phyloP scores from a whole-genome alignment of 108 stramenopile genomes.

The Seminavis robusta region DNA sequence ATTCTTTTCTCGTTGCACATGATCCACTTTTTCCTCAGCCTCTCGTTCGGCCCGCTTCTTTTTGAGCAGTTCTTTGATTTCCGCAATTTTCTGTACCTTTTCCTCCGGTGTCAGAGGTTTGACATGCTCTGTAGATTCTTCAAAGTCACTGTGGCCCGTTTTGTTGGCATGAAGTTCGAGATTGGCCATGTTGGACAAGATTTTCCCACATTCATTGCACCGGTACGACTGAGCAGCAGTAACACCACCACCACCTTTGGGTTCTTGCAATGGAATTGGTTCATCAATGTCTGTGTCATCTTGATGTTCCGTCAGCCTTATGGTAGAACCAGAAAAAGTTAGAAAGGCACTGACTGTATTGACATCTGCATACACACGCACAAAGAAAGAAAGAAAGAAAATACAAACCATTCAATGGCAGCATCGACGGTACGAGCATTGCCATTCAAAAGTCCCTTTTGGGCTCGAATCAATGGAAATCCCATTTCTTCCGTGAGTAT shows the following conservation, averaged over 20 bases:
- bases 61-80: constrained; percentile 84
- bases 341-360: no score
- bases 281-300: constrained; percentile 91
- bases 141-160: constrained; percentile 88
- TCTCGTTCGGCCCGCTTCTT: constrained; percentile 82
- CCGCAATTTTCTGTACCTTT: constrained; percentile 84
- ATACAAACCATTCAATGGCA: constrained; percentile 98
- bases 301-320: constrained; percentile 90
- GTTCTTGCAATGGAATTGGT: no score
- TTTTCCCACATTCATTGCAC: constrained; percentile 85
- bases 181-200: constrained; percentile 79
- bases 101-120: constrained; percentile 86
- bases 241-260: constrained; percentile 30
- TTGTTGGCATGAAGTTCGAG: constrained; percentile 90
- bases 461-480: constrained; percentile 81
- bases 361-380: no score
- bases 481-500: constrained; percentile 84
- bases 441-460: constrained; percentile 82
- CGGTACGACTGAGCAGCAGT: constrained; percentile 86
- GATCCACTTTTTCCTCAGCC: constrained; percentile 80
- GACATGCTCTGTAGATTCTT: constrained; percentile 76
- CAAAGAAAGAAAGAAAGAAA: no score
- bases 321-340: no score
- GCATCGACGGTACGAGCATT: constrained; percentile 77
- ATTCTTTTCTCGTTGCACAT: constrained; percentile 82